Percentiles rank a stretch among this genome's conserved stretches.
phyloP scores from a whole-genome alignment of 208 protist genomes.

The Trypanosoma theileri region DNA sequence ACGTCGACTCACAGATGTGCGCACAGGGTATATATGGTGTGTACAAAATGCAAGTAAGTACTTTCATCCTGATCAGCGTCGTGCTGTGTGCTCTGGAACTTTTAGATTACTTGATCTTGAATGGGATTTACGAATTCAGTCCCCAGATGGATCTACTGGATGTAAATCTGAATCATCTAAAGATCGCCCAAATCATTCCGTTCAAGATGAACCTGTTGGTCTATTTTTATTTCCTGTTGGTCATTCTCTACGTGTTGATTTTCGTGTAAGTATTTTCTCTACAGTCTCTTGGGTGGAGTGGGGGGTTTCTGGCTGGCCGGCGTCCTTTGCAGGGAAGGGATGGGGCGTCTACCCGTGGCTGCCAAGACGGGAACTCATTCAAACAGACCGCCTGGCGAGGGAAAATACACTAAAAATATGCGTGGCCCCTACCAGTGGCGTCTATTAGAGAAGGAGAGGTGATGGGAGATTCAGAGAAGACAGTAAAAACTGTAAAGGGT shows the following conservation, averaged over 20 bases:
- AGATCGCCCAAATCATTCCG: neutral
- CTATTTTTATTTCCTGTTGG: constrained; percentile 62
- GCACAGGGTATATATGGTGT: constrained; percentile 67
- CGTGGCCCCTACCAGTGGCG: constrained; percentile 57
- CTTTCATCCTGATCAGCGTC: constrained; percentile 56
- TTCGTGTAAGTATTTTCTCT: constrained; percentile 70
- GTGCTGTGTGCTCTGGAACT: constrained; percentile 55
- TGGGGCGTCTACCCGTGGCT: constrained; percentile 75
- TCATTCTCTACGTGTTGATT: constrained; percentile 65
- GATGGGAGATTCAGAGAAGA: neutral
- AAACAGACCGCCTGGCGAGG: constrained; percentile 58
- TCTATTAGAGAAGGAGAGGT: constrained; percentile 39
- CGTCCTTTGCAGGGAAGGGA: constrained; percentile 50
- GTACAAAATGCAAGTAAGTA: constrained; percentile 48
- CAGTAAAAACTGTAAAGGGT: constrained; percentile 4
- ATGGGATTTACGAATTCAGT: constrained; percentile 68
- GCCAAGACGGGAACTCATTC: constrained; percentile 62
- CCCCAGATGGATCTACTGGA: neutral
- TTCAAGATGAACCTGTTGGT: constrained; percentile 56
- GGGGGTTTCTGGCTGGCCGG: constrained; percentile 58
- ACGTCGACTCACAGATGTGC: constrained; percentile 50
- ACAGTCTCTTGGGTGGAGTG: constrained; percentile 71
- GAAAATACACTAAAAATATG: constrained; percentile 77
- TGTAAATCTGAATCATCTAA: too few species aligned
- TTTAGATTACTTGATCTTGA: constrained; percentile 53